Evolutionary conservation across 2,329 filamentous ascomycete species (phyloP), one percentile per base, ranked within the genome.

Genomic region (Decorospora gaudefroyi): DNA sequence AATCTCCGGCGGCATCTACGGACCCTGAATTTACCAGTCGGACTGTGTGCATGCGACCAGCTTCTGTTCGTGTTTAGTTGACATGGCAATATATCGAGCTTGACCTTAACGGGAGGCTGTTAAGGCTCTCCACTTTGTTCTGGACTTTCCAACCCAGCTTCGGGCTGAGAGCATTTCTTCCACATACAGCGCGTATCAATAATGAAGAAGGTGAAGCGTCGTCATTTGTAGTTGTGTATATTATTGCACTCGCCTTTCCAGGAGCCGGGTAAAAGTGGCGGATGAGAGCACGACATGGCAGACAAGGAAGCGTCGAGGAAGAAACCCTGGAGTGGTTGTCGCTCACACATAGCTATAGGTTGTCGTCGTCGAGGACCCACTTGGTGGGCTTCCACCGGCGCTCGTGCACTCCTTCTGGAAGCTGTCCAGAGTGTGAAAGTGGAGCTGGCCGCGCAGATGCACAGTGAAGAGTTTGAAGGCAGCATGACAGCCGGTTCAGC

Each of bases 251-350:
- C 37, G 42, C 47, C 51, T 30, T 55, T 46, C 50, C 42, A 41
- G 29, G 17, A 33, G 30, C 37, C 28, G 48, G 50, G 46, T 29
- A 33, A 41, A 35, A 35, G 42, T 34, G 29, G 25, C 21, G 32
- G 30, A 40, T 32, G 34, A 36, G 44, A 30, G 36, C 12, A 26
- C 9, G 12, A 40, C 29, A 33, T 16, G 27, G n/a, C 36, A 26
- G 41, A 33, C 42, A 31, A 35, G 30, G 32, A 32, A 23, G 23
- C 22, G 19, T 33, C 38, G 22, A 15, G 26, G 19, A 39, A 36
- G 31, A 43, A 54, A 57, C 58, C 58, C 58, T 61, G 56, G 46
- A 61, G 52, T 40, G 22, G 58, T 61, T 60, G 48, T 32, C 45
- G 49, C 28, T 16, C 16, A 46, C 51, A 47, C 45, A 36, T 40